A percentile compares a stretch with the other conserved stretches of the same genome.
phyloP scores from a whole-genome alignment of 208 protist genomes.

The Willaertia magna region DNA sequence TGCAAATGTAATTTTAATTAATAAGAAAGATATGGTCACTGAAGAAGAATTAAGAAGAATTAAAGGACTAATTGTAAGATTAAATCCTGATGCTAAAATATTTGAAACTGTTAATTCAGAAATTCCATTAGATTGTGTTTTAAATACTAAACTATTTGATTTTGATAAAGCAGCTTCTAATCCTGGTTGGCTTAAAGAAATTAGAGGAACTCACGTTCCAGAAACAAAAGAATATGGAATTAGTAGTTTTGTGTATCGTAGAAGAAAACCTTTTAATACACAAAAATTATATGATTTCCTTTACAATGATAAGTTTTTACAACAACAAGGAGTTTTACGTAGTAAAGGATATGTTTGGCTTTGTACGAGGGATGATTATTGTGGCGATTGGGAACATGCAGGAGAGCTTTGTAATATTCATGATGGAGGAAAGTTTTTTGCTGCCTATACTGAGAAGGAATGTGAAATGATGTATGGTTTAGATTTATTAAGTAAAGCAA shows the following conservation, averaged over 20 bases:
- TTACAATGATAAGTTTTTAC: neutral
- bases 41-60: constrained; percentile 26
- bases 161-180: constrained; percentile 32
- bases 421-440: constrained; percentile 25
- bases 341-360: constrained; percentile 49
- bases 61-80: constrained; percentile 23
- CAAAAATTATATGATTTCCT: constrained; percentile 24
- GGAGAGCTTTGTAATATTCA: neutral
- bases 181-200: constrained; percentile 30
- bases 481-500: neutral
- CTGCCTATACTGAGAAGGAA: constrained; percentile 18
- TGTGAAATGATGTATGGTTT: constrained; percentile 13
- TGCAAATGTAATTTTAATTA: constrained; percentile 62
- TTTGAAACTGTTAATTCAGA: constrained; percentile 23
- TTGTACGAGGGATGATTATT: constrained; percentile 6
- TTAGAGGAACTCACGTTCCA: constrained; percentile 26
- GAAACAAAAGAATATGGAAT: constrained; percentile 55
- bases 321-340: constrained; percentile 27
- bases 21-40: constrained; percentile 59
- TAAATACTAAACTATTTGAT: constrained; percentile 43
- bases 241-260: constrained; percentile 37
- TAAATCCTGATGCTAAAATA: constrained; percentile 56
- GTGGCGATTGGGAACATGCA: neutral
- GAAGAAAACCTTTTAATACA: constrained; percentile 42
- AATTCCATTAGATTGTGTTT: constrained; percentile 31